A percentile compares a stretch with the other conserved stretches of the same genome.
Conservation (phyloP, 352 stramenopile species). For the Lagenidium giganteum region DNA sequence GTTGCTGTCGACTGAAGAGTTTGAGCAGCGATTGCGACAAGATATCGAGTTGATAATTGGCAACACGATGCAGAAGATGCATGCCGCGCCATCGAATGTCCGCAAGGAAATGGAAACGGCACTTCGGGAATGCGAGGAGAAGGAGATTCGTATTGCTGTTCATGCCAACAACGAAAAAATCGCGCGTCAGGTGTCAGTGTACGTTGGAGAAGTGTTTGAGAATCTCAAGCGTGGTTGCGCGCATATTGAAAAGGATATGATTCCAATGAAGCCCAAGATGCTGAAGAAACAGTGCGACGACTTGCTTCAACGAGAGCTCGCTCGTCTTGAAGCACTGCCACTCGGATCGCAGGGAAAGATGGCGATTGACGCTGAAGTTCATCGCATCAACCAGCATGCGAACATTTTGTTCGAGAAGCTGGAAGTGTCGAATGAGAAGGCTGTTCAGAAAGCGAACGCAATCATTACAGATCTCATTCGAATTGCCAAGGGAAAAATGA, state of each 20-base stretch:
- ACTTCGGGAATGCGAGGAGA: conserved; percentile 42
- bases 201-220: conserved; percentile 52
- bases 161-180: conserved; percentile 74
- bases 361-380: conserved; percentile 43
- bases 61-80: conserved; percentile 48
- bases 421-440: conserved; percentile 67
- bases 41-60: conserved; percentile 55
- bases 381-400: conserved; percentile 53
- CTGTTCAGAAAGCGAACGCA: conserved; percentile 50
- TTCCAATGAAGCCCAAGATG: conserved; percentile 56
- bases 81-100: conserved; percentile 35
- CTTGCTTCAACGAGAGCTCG: conserved; percentile 37
- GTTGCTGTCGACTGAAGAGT: conserved; percentile 43
- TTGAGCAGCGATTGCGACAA: conserved; percentile 47
- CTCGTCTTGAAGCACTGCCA: conserved; percentile 44
- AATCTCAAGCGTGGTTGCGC: conserved; percentile 48
- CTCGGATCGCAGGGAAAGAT: conserved; percentile 35
- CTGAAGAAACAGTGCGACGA: conserved; percentile 46
- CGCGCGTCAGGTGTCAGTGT: conserved; percentile 30
- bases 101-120: conserved; percentile 57
- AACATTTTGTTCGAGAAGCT: conserved; percentile 68
- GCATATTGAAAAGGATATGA: conserved; percentile 44
- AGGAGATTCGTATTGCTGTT: conserved; percentile 67
- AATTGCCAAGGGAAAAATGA: conserved; percentile 53
- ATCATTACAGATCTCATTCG: conserved; percentile 47